These are phyloP conservation scores for Saturnispora mendoncae DNA, from an alignment of 805 yeast species.

Conservation along the genomic window DNA sequence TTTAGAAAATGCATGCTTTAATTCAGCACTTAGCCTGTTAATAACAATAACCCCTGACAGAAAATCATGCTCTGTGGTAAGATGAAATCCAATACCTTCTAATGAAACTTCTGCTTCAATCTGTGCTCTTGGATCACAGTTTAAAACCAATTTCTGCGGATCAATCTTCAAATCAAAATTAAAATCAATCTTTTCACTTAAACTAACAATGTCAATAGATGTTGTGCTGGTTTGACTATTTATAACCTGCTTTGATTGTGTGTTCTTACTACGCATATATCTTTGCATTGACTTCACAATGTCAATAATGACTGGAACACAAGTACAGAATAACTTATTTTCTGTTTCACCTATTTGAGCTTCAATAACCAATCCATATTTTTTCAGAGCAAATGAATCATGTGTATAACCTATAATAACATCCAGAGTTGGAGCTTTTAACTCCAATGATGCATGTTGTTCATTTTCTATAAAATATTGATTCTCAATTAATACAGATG, in stretches of 20 bases:
- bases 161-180: constrained; percentile 57
- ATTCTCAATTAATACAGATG: constrained; percentile 43
- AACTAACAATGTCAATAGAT: constrained; percentile 32
- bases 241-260: too few species aligned
- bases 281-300: constrained; percentile 41
- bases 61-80: constrained; percentile 42
- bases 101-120: constrained; percentile 79
- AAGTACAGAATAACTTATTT: constrained; percentile 59
- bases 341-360: constrained; percentile 59
- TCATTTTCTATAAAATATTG: constrained; percentile 35
- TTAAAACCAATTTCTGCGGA: constrained; percentile 64
- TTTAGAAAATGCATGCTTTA: constrained; percentile 87
- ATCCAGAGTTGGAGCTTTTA: constrained; percentile 70
- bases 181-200: constrained; percentile 50
- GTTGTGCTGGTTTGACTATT: constrained; percentile 4
- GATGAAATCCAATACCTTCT: constrained; percentile 52
- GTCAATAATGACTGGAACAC: constrained; percentile 70
- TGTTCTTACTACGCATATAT: constrained; percentile 32
- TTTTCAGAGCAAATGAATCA: constrained; percentile 27
- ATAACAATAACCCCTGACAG: constrained; percentile 38
- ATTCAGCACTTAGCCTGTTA: constrained; percentile 52
- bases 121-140: constrained; percentile 92
- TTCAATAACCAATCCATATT: constrained; percentile 42
- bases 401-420: constrained; percentile 47
- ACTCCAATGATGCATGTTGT: constrained; percentile 41